Conservation (phyloP, 2,329 filamentous ascomycete species). For the Scolecobasidium constrictum region DNA sequence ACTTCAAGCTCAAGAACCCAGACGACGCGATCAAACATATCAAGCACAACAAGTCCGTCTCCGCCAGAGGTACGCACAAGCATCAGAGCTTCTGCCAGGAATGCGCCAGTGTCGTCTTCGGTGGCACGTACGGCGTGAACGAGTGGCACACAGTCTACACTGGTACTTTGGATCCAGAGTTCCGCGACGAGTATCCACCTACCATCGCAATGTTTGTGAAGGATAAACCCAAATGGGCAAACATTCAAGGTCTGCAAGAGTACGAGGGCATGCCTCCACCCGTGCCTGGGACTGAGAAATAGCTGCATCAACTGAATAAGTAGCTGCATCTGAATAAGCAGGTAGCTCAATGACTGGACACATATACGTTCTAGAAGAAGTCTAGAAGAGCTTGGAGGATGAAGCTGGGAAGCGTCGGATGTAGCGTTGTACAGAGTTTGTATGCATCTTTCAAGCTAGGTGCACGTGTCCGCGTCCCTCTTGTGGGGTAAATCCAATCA, state of each 20-base stretch:
- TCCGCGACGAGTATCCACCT: not conserved
- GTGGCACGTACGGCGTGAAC: not conserved
- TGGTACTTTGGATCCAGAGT: slow-evolving; percentile 1
- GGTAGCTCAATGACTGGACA: too few relatives aligned
- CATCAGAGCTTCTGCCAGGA: not conserved
- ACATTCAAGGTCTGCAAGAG: not conserved
- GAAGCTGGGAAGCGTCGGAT: too few relatives aligned
- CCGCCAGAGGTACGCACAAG: not conserved
- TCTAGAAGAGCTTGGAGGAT: too few relatives aligned
- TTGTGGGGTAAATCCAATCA: too few relatives aligned
- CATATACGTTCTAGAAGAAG: too few relatives aligned
- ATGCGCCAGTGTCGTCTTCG: slow-evolving; percentile 1
- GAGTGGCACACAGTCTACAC: not conserved
- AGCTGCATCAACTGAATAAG: too few relatives aligned
- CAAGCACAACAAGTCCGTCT: not conserved
- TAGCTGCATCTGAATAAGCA: too few relatives aligned
- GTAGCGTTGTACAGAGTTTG: too few relatives aligned
- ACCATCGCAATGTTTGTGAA: slow-evolving; percentile 2
- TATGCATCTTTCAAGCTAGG: too few relatives aligned
- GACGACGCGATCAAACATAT: not conserved
- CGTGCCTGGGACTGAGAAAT: too few relatives aligned
- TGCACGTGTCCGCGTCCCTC: too few relatives aligned
- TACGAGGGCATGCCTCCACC: slow-evolving; percentile 3
- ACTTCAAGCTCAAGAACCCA: not conserved
- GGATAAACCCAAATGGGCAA: slow-evolving; percentile 1